Conservation (phyloP, 1,284 basidiomycete genomes). For the Gymnopus androsaceus region DNA sequence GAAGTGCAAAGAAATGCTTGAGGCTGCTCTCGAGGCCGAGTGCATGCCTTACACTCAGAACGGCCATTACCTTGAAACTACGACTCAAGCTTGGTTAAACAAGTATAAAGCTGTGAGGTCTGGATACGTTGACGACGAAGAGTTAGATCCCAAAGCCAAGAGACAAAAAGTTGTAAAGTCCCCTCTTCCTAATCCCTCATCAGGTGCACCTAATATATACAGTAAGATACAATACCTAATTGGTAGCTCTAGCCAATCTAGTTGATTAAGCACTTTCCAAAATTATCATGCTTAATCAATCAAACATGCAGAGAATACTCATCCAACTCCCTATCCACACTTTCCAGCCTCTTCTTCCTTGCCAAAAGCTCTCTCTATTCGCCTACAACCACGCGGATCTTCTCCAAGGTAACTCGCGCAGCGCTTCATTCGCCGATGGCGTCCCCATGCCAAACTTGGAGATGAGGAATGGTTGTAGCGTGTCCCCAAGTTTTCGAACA, state of each 20-base stretch:
- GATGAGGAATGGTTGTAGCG: conserved; percentile 36
- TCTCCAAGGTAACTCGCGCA: conserved; percentile 42
- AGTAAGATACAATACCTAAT: too few species aligned
- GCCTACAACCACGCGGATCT: conserved; percentile 34
- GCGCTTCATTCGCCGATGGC: conserved; percentile 29
- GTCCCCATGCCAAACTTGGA: conserved; percentile 37
- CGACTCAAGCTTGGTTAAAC: conserved; percentile 36
- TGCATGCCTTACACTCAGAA: conserved; percentile 42
- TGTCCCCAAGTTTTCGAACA: conserved; percentile 34
- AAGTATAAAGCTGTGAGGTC: conserved; percentile 32
- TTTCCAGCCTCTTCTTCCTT: conserved; percentile 14
- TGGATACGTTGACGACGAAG: not conserved
- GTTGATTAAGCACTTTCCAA: too few species aligned
- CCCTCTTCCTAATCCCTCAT: too few species aligned
- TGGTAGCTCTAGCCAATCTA: too few species aligned
- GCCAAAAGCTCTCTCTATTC: conserved; percentile 30
- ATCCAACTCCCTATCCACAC: conserved; percentile 14
- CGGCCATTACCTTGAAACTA: conserved; percentile 34
- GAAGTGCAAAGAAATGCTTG: conserved; percentile 26
- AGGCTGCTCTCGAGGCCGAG: conserved; percentile 34
- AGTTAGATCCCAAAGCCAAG: not conserved
- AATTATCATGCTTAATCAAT: not conserved
- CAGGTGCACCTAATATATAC: too few species aligned
- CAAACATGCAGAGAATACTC: conserved; percentile 1
- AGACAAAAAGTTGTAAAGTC: too few species aligned